These are phyloP conservation scores for Coniochaeta prunicola DNA, from an alignment of 2,329 filamentous ascomycete genomes.

Conservation along the genomic window DNA sequence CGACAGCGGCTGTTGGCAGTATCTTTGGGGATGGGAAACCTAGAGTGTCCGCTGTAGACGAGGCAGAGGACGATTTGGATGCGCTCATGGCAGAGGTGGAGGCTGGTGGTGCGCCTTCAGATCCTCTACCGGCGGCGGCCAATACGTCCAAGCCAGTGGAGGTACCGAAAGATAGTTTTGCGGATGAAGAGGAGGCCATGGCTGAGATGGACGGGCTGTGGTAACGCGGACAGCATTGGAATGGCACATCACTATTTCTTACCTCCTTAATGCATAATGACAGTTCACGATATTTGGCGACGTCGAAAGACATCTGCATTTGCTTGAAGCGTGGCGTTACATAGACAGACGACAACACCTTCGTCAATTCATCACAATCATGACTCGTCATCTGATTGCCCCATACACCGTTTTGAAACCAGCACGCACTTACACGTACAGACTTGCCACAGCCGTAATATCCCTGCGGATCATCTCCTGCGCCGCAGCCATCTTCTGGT, in stretches of 20 bases:
- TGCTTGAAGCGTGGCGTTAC: neutral
- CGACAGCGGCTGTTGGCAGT: slow-evolving; percentile 4
- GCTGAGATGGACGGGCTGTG: slow-evolving; percentile 52
- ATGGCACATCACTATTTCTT: neutral
- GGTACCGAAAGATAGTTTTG: slow-evolving; percentile 33
- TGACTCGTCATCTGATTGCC: neutral
- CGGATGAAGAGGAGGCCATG: slow-evolving; percentile 63
- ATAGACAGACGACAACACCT: neutral
- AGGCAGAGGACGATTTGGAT: slow-evolving; percentile 37
- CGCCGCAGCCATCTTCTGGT: slow-evolving; percentile 93
- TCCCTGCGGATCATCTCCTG: slow-evolving; percentile 98
- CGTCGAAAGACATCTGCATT: neutral
- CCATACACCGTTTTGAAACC: neutral
- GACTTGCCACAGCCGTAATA: slow-evolving; percentile 79
- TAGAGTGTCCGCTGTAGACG: slow-evolving; percentile 3
- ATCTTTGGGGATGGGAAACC: slow-evolving; percentile 9
- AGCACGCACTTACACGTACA: slow-evolving; percentile 63
- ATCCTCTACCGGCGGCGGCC: neutral
- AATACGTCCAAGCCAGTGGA: neutral
- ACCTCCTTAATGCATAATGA: neutral
- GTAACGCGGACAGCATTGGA: slow-evolving; percentile 19
- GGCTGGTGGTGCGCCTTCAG: slow-evolving; percentile 4
- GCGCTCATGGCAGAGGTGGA: slow-evolving; percentile 43
- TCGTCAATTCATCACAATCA: neutral
- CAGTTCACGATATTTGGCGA: neutral